Evolutionary conservation across 306 rosid species (phyloP), one percentile per base, ranked within the genome.

Genomic region (Fagus crenata): DNA sequence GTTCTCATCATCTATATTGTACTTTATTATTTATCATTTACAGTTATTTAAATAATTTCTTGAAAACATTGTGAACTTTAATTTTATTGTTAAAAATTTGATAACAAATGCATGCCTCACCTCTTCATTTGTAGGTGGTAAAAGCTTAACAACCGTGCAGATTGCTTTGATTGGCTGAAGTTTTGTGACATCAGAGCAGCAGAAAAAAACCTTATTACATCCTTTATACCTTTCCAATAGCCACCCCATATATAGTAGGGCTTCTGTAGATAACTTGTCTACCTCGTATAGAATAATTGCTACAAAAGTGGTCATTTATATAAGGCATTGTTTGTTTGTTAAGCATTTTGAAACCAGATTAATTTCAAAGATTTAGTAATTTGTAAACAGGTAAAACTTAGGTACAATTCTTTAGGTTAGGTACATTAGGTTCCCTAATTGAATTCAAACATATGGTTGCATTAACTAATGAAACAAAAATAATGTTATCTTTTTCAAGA

Each of bases 151-250:
- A 14, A 86, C 75, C 67, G 90, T 85, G 86, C 97, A 93, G 56
- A 89, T 77, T 55, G 87, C 51, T 76, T 76, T 85, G 53, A 93
- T 78, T 64, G 83, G 89, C 67, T 87, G 89, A 76, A 93, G 94
- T 78, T 87, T 92, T 7, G 97, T 85, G 72, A 71, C 80, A 79
- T 93, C 97, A 77, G 91, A 81, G 83, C 97, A 93, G 80, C 98
- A 92, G 80, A 92, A 93, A 89, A 92, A 90, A 22, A 93, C 80
- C 84, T 89, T 93, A 53, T 77, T 89, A 64, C 90, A 80, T 3
- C 89, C 98, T 53, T 84, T 86, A 55, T 90, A 81, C 78, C 83
- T 87, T 68, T 92, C 98, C 15, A 93, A 84, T 15, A 86, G 82
- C 97, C 98, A 93, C 86, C 85, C 92, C 1, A 90, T 82, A 60